Conservation (phyloP, 1,284 basidiomycete genomes). For the Polyporus tsugae region DNA sequence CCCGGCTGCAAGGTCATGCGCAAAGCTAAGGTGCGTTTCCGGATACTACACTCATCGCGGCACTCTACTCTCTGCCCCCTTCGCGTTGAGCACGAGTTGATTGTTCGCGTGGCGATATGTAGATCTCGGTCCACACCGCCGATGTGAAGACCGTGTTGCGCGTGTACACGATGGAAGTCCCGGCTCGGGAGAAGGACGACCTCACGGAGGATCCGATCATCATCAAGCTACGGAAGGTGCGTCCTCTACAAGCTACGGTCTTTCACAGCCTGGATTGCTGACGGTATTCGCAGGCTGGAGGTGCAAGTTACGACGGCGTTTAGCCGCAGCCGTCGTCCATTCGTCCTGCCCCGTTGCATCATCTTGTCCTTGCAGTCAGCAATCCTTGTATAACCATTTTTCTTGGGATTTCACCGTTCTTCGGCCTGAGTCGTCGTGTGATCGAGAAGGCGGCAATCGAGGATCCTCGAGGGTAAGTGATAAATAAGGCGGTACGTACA, state of each 20-base stretch:
- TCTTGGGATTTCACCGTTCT: conserved; percentile 12
- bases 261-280: neutral
- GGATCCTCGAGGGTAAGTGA: neutral
- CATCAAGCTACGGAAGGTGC: conserved; percentile 75
- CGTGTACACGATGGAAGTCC: conserved; percentile 86
- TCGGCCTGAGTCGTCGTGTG: neutral
- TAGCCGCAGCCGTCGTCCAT: conserved; percentile 42
- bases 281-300: conserved; percentile 64
- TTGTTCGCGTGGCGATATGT: conserved; percentile 3
- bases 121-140: conserved; percentile 90
- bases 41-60: neutral
- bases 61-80: neutral
- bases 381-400: conserved; percentile 29
- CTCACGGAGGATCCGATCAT: conserved; percentile 85
- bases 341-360: neutral
- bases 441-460: neutral
- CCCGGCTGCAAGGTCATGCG: conserved; percentile 88
- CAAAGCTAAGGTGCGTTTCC: conserved; percentile 79
- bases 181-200: conserved; percentile 83
- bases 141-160: conserved; percentile 85
- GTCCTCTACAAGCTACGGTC: conserved; percentile 27
- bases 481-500: conserved; percentile 11
- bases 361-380: conserved; percentile 25
- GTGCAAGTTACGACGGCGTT: conserved; percentile 84
- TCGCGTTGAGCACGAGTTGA: neutral